Evolutionary conservation across 768 basidiomycete species (phyloP), one percentile per base, ranked within the genome.

Genomic region (Hericium erinaceus): DNA sequence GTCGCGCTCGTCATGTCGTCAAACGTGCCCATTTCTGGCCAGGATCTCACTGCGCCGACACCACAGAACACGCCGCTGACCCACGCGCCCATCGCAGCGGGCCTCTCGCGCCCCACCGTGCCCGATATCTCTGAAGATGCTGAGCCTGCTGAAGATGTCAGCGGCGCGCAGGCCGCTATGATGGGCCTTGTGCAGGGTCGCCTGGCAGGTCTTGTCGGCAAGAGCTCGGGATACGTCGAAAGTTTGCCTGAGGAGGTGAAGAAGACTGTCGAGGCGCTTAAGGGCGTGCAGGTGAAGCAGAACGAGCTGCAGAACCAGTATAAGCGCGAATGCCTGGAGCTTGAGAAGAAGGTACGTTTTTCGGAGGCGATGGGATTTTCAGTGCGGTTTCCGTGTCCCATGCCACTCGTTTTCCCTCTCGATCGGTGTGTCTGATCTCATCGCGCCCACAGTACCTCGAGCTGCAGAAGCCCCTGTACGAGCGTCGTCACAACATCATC

Each of bases 171-270:
- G 71, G 77, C 80, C 64, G 85, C 86, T 18, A 85, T 92, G 76
- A 75, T 92, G 48, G 85, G 83, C 54, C 79, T 98, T 71, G 92
- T 98, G 13, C 92, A 98, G 62, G 86, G 86, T 63, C 87, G 84
- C 72, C 87, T 99, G 60, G 83, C 84, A 39, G 78, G 78, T 64
- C 84, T 99, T 39, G 75, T 98, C 61, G 95, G 95, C 52, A 86
- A 85, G 71, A 92, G 91, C 68, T 95, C 92, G 13, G 94, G 94
- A 13, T 99, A 99, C 75, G 83, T 99, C 75, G 93, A 98, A 75
- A 79, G 77, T 65, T 81, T 98, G 53, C 89, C 94, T 11, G 73
- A 78, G 49, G 83, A 87, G 48, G 83, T 95, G 66, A 89, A 89
- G 74, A 77, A 83, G 71, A 89, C 84, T 66, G 74, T 99, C 65